These are phyloP conservation scores for Boletus huronensis DNA, from an alignment of 768 basidiomycete species.

Conservation along the genomic window DNA sequence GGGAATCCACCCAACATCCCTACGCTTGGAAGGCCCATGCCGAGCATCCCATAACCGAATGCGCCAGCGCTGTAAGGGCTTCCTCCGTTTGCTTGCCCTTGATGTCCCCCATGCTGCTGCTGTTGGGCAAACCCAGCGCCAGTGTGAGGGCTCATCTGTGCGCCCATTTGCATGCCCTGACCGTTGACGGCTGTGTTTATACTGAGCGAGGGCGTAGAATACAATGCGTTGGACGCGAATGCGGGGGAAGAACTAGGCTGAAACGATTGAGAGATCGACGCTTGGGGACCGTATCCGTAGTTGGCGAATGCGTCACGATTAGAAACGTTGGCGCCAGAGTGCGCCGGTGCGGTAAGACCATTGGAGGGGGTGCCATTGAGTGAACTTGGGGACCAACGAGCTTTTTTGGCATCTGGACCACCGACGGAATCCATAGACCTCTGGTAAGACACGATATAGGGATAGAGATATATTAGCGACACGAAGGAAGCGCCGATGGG, in stretches of 20 bases:
- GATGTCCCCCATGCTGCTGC: slow-evolving; percentile 30
- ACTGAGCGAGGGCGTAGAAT: slow-evolving; percentile 67
- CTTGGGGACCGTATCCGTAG: slow-evolving; percentile 82
- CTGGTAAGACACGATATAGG: slow-evolving; percentile 35
- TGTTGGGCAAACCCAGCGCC: slow-evolving; percentile 52
- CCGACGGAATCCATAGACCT: slow-evolving; percentile 82
- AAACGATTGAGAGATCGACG: slow-evolving; percentile 57
- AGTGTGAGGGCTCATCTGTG: slow-evolving; percentile 68
- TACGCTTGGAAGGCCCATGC: slow-evolving; percentile 76
- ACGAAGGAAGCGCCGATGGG: background rate
- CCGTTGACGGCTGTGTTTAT: slow-evolving; percentile 58
- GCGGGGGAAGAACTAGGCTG: slow-evolving; percentile 41
- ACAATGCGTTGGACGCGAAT: slow-evolving; percentile 59
- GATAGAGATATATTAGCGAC: background rate
- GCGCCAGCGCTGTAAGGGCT: slow-evolving; percentile 49
- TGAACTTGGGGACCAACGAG: slow-evolving; percentile 80
- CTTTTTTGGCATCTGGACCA: slow-evolving; percentile 85
- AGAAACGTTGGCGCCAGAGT: slow-evolving; percentile 36
- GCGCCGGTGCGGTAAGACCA: slow-evolving; percentile 37
- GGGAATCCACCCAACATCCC: slow-evolving; percentile 70
- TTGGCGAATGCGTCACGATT: slow-evolving; percentile 75
- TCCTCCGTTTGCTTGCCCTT: slow-evolving; percentile 44
- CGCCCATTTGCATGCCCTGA: slow-evolving; percentile 42
- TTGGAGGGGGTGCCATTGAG: slow-evolving; percentile 35
- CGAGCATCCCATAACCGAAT: slow-evolving; percentile 71